Evolutionary conservation across 352 stramenopile species (phyloP).

Genomic region (Hyaloperonospora arabidopsidis): DNA sequence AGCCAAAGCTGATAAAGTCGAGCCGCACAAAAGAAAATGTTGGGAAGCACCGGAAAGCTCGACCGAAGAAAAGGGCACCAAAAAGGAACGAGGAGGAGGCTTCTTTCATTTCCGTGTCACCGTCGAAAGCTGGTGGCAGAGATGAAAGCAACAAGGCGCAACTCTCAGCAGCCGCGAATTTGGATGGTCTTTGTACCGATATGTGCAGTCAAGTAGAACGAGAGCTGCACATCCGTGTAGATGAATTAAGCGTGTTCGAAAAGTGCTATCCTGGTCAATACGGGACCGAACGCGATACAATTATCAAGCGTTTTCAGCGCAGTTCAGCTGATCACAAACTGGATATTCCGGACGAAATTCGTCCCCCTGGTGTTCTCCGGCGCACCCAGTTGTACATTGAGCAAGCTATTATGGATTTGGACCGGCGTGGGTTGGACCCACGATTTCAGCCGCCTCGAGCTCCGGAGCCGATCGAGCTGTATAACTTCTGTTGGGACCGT

Average conservation of each 20-base stretch:
- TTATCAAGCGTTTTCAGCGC: conserved; percentile 85
- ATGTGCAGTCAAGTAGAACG: conserved; percentile 80
- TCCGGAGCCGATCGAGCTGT: conserved; percentile 84
- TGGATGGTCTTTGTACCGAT: conserved; percentile 72
- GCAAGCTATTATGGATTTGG: conserved; percentile 78
- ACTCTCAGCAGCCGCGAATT: conserved; percentile 49
- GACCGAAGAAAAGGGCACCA: conserved; percentile 24
- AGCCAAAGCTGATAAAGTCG: conserved; percentile 6
- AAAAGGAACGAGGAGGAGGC: conserved; percentile 20
- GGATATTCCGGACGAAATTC: conserved; percentile 73
- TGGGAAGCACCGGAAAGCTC: conserved; percentile 20
- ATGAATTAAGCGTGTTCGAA: conserved; percentile 83
- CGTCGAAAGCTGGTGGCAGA: not conserved
- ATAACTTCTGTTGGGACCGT: conserved; percentile 96
- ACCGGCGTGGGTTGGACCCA: conserved; percentile 49
- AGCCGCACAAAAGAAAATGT: conserved; percentile 16
- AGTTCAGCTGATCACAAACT: conserved; percentile 82
- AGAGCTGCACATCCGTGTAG: conserved; percentile 77
- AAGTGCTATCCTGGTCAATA: conserved; percentile 62
- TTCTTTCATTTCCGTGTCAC: conserved; percentile 5
- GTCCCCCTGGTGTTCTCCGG: conserved; percentile 68
- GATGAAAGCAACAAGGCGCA: conserved; percentile 44
- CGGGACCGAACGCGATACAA: conserved; percentile 54
- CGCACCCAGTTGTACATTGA: conserved; percentile 80
- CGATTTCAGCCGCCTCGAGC: conserved; percentile 63